Base-by-base conservation (phyloP, 345 rosid species). In the Trapa bicornis region DNA sequence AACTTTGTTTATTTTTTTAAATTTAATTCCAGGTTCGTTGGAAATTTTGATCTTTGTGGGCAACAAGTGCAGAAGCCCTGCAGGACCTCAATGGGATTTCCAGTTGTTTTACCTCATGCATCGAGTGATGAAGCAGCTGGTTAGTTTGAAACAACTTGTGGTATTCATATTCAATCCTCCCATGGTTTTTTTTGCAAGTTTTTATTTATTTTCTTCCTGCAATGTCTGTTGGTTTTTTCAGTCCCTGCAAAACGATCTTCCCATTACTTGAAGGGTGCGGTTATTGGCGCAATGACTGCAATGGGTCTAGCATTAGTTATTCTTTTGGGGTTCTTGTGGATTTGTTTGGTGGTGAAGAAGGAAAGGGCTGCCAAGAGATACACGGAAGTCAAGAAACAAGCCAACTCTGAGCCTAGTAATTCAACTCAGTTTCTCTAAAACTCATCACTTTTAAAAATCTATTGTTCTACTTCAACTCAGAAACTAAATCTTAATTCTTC, bases 81-180 rank as follows among this genome's bases (percentile, higher is more conserved):
- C 71, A 80, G 95, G 75, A 88, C 98, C 61, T 83, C 97, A 35
- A 74, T 93, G 87, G 98, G 98, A n/a, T 93, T 93, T 64, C 98
- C 98, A 33, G 98, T 78, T 5, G 98, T 93, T 67, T 81, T 93
- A 71, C 98, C 98, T 16, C 98, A 93, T 81, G 91, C 92, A 61
- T 84, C 81, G 68, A 88, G 84, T 75, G 96, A 83, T 61, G 96
- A 90, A 75, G 89, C 83, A 75, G 78, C 86, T 70, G 98, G 94
- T 76, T 76, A 74, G 84, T 74, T 42, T 72, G 42, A 35, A 47
- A 74, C 11, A 9, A n/a, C 35, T 0, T n/a, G 11, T 22, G 7
- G 22, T 22, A n/a, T n/a, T 54, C 60, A 54, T 35, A n/a, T 9
- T 47, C 53, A 47, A 47, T 47, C 53, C 53, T 29, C 10, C 43